Evolutionary conservation across 805 yeast species (phyloP), one percentile per base, ranked within the genome.

Genomic region (Martiniozyma abietophila): DNA sequence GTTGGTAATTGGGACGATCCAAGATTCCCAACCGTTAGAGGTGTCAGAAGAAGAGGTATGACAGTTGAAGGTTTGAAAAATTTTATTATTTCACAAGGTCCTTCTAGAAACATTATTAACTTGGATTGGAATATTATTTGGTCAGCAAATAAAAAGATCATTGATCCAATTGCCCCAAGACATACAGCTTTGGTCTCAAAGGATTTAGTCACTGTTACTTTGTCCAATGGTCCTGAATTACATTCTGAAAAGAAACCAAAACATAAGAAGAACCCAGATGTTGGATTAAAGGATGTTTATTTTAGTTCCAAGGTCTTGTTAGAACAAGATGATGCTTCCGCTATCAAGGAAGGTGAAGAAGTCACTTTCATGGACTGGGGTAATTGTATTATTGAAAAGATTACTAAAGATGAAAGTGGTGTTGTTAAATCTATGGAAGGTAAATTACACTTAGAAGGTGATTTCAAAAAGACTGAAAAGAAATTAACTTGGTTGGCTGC

Each of bases 41-140:
- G 99, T 68, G 96, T 89, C 35, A 84, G 96, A 69, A 80, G 98
- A 71, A 82, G 99, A 69, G 99, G 99, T 68, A 92, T 92, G 99
- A 77, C 96, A 25, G 94, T 92, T 44, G 96, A 92, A 67, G 99
- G 97, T 46, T 75, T 92, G 59, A 76, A 89, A 62, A 82, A 83
- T 70, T 92, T 92, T 52, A 82, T 92, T 47, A 69, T 92, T 42
- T 73, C 94, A 32, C 97, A 92, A 67, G 99, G 99, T 52, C 99
- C 99, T 26, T 89, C 97, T 30, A 85, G 80, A 66, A 92, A 92
- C 67, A 86, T 92, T 53, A 80, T 92, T 56, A 92, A 94, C 69
- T 69, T 92, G 56, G 99, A 92, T 60, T 92, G 99, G 99, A 81
- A 81, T 46, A 72, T 85, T 45, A 88, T 92, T 53, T 92, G 99